Conservation (phyloP, 441 rosid species). For the Populus hybrid region DNA sequence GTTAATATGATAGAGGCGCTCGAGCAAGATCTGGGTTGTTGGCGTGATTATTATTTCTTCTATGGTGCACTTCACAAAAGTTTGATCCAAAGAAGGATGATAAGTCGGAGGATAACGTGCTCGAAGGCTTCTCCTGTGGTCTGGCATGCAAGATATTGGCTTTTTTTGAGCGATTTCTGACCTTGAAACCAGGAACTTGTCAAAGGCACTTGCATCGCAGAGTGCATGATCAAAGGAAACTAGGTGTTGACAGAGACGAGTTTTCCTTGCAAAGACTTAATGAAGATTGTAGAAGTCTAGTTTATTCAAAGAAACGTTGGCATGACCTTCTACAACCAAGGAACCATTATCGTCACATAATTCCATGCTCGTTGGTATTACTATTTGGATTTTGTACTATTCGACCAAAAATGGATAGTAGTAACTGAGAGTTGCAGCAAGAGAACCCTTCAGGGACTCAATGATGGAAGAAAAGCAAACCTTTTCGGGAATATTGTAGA, state of each 20-base stretch:
- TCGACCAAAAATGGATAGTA: conserved; percentile 72
- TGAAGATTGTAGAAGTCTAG: conserved; percentile 54
- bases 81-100: conserved; percentile 47
- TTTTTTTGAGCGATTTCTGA: conserved; percentile 58
- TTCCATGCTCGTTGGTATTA: conserved; percentile 48
- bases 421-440: conserved; percentile 44
- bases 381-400: conserved; percentile 37
- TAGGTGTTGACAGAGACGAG: conserved; percentile 46
- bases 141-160: conserved; percentile 55
- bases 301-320: conserved; percentile 38
- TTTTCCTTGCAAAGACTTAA: conserved; percentile 42
- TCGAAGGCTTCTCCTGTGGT: conserved; percentile 54
- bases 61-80: conserved; percentile 55
- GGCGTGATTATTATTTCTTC: conserved; percentile 64
- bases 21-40: conserved; percentile 37
- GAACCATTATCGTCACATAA: conserved; percentile 74
- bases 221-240: conserved; percentile 76
- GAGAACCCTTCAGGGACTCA: conserved; percentile 44
- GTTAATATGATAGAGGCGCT: conserved; percentile 73
- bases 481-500: conserved; percentile 37
- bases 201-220: conserved; percentile 73
- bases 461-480: conserved; percentile 25
- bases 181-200: conserved; percentile 60
- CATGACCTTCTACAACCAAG: conserved; percentile 49
- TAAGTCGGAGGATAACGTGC: conserved; percentile 60